A percentile compares a stretch with the other conserved stretches of the same genome.
phyloP scores from a whole-genome alignment of 2,329 filamentous ascomycete genomes.

The Catunica adiposa region DNA sequence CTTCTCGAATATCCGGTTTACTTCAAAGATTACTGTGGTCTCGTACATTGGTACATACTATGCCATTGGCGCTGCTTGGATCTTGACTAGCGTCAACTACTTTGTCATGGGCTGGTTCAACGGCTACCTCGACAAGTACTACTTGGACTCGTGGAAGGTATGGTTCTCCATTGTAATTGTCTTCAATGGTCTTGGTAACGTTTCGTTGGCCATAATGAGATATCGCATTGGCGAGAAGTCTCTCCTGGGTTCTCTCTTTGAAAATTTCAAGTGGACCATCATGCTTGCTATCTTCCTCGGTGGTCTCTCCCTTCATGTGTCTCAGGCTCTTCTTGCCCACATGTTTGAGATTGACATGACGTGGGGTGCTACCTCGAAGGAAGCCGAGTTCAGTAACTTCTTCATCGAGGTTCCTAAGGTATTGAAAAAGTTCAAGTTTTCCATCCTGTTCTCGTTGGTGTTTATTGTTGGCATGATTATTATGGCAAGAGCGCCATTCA shows the following conservation, averaged over 20 bases:
- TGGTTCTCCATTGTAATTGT: constrained; percentile 69
- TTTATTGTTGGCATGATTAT: constrained; percentile 47
- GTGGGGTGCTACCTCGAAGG: constrained; percentile 74
- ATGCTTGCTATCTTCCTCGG: constrained; percentile 68
- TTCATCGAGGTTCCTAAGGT: constrained; percentile 72
- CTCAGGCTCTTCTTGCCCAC: constrained; percentile 61
- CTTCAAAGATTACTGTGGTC: constrained; percentile 59
- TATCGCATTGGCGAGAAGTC: constrained; percentile 51
- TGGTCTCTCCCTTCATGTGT: constrained; percentile 65
- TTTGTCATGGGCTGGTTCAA: constrained; percentile 64
- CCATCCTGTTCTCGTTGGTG: constrained; percentile 43
- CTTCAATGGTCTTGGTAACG: constrained; percentile 59
- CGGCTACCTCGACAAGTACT: constrained; percentile 61
- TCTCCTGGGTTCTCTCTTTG: constrained; percentile 38
- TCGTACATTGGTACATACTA: constrained; percentile 71
- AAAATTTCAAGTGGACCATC: constrained; percentile 59
- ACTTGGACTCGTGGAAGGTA: constrained; percentile 61
- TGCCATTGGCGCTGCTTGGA: constrained; percentile 59
- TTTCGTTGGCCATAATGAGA: constrained; percentile 54
- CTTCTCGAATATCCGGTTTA: constrained; percentile 55
- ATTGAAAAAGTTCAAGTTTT: constrained; percentile 61
- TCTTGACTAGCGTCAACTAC: constrained; percentile 58
- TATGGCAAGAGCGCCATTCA: constrained; percentile 44
- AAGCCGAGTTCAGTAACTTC: constrained; percentile 66
- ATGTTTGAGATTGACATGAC: constrained; percentile 77